Evolutionary conservation across 2,329 filamentous ascomycete genomes (phyloP).

Genomic region (Aureobasidium namibiae): DNA sequence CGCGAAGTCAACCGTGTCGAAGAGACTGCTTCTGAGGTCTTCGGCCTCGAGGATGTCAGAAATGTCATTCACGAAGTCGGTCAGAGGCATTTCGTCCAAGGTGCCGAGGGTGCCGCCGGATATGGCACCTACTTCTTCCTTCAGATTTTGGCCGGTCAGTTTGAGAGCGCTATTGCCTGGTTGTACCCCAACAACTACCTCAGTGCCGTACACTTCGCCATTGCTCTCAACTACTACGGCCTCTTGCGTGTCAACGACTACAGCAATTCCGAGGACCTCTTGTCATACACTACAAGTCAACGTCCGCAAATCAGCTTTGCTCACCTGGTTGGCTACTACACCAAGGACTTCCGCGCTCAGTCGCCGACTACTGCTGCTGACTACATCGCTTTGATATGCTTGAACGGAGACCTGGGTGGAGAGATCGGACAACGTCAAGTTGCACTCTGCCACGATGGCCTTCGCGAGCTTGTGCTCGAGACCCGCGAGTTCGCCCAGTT

Average conservation of each 20-base stretch:
- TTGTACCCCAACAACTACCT: conserved; percentile 87
- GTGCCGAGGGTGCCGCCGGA: conserved; percentile 65
- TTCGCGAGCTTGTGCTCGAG: conserved; percentile 92
- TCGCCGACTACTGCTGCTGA: conserved; percentile 85
- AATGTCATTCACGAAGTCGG: conserved; percentile 81
- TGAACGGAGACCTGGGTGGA: conserved; percentile 75
- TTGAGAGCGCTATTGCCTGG: conserved; percentile 86
- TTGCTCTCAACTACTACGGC: conserved; percentile 82
- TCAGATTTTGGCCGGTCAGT: conserved; percentile 83
- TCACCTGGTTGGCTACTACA: conserved; percentile 89
- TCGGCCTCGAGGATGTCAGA: conserved; percentile 61
- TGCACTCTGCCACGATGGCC: conserved; percentile 79
- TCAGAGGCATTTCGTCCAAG: conserved; percentile 80
- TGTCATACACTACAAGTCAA: conserved; percentile 59
- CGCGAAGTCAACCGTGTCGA: conserved; percentile 54
- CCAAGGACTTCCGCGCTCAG: conserved; percentile 85
- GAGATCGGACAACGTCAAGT: conserved; percentile 68
- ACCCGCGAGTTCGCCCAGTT: conserved; percentile 91
- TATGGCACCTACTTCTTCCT: conserved; percentile 92
- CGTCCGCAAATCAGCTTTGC: conserved; percentile 88
- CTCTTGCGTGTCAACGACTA: conserved; percentile 81
- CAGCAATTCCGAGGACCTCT: conserved; percentile 58
- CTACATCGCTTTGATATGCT: conserved; percentile 83
- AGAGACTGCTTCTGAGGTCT: conserved; percentile 54
- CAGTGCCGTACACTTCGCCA: conserved; percentile 88